Conservation (phyloP, 306 rosid genomes). For the Begonia masoniana region DNA sequence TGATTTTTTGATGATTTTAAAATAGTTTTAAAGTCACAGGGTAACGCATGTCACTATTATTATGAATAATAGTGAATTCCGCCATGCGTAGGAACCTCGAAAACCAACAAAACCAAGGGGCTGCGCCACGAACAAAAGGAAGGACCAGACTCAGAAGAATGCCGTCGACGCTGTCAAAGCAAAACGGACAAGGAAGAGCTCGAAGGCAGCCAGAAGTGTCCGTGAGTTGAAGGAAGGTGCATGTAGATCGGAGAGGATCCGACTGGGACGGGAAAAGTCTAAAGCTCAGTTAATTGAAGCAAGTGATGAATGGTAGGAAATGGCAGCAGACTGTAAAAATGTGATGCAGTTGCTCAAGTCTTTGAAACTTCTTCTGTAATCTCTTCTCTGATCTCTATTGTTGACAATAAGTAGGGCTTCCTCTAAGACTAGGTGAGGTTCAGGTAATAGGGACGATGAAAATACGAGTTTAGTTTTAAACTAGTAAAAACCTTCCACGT, state of each 20-base stretch:
- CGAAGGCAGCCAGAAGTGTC: conserved; percentile 10
- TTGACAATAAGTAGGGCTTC: too few relatives aligned
- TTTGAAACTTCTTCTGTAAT: background rate
- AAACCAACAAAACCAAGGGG: conserved; percentile 66
- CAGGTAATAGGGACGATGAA: background rate
- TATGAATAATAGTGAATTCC: too few relatives aligned
- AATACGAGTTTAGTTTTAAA: too few relatives aligned
- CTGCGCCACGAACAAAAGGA: too few relatives aligned
- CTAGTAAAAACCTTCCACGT: too few relatives aligned
- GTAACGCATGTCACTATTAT: too few relatives aligned
- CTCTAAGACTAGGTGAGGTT: too few relatives aligned
- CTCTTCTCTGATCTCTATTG: background rate
- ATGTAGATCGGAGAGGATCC: background rate
- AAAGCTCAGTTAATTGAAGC: conserved; percentile 49
- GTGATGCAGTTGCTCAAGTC: background rate
- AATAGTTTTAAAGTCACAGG: too few relatives aligned
- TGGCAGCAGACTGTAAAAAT: background rate
- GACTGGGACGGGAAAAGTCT: conserved; percentile 28
- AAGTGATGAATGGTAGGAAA: conserved; percentile 37
- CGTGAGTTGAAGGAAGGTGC: background rate
- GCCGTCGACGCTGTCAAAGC: too few relatives aligned
- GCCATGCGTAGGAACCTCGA: too few relatives aligned
- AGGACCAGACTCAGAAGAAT: too few relatives aligned
- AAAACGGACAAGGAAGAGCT: conserved; percentile 52
- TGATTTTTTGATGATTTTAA: too few relatives aligned